Conservation (phyloP, 139 green algal genomes). For the Coelastrella sp. region DNA sequence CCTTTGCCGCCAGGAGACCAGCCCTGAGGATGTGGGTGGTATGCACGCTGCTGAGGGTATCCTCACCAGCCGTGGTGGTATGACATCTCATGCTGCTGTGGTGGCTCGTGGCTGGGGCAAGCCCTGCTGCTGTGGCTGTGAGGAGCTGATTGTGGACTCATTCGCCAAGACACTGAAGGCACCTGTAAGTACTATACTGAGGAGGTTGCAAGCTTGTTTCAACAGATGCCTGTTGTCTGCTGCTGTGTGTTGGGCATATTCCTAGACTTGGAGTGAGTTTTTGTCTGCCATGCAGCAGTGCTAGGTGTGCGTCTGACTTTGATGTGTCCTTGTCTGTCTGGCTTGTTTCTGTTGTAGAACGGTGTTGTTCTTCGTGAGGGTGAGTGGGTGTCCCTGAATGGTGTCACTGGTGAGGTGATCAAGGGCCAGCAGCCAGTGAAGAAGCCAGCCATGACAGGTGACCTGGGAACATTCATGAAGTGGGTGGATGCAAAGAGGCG, state of each 20-base stretch:
- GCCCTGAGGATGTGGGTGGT: constrained; percentile 88
- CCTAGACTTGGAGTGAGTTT: no score
- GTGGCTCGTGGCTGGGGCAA: constrained; percentile 94
- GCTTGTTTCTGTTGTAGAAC: constrained; percentile 6
- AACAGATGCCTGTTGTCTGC: no score
- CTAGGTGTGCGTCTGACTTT: neutral
- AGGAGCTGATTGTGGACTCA: constrained; percentile 77
- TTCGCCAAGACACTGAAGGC: constrained; percentile 63
- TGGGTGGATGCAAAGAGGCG: constrained; percentile 83
- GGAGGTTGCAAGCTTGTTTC: no score
- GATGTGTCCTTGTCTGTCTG: neutral
- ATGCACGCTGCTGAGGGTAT: constrained; percentile 91
- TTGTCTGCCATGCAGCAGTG: no score
- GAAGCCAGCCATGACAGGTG: constrained; percentile 60
- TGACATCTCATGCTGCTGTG: constrained; percentile 92
- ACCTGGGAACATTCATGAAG: constrained; percentile 84
- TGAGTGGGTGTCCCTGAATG: constrained; percentile 86
- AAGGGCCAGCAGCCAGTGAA: constrained; percentile 71
- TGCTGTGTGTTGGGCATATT: no score
- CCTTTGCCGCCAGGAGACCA: constrained; percentile 82
- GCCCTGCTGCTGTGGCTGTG: constrained; percentile 90
- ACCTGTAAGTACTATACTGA: constrained; percentile 13
- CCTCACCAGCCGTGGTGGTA: constrained; percentile 87
- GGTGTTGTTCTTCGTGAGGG: constrained; percentile 74
- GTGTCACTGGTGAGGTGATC: constrained; percentile 85